A percentile compares a stretch with the other conserved stretches of the same genome.
Evolutionary conservation across 2,329 filamentous ascomycete genomes (phyloP).

Genomic region (Nemania bipapillata): DNA sequence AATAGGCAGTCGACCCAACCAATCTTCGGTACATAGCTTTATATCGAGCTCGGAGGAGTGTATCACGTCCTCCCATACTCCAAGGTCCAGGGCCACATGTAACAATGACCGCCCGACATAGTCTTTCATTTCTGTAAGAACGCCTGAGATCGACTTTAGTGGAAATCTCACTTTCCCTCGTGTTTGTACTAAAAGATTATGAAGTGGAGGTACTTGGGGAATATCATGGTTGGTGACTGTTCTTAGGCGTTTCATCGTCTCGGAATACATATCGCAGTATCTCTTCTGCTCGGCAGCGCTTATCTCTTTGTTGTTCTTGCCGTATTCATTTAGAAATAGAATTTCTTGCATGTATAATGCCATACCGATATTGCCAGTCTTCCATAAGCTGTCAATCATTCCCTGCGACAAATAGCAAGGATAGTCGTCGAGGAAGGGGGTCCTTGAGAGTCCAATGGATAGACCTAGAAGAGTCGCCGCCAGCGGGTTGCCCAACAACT

Average conservation of each 20-base stretch:
- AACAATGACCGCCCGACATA: constrained; percentile 15
- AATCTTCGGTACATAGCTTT: background rate
- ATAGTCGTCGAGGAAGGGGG: background rate
- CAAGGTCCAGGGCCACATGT: constrained; percentile 24
- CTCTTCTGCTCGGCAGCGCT: background rate
- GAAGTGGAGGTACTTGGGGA: constrained; percentile 7
- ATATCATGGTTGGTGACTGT: background rate
- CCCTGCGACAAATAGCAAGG: background rate
- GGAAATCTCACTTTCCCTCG: background rate
- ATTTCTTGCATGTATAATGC: constrained; percentile 19
- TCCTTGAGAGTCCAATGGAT: background rate
- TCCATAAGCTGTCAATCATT: background rate
- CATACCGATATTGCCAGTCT: constrained; percentile 7
- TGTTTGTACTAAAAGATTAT: background rate
- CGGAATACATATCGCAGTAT: constrained; percentile 12
- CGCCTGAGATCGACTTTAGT: background rate
- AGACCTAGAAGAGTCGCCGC: background rate
- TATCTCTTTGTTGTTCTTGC: too few relatives aligned
- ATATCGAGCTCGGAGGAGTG: background rate
- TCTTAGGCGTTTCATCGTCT: background rate
- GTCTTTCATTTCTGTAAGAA: background rate
- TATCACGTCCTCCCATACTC: background rate
- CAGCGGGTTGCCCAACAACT: background rate
- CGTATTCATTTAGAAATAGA: background rate
- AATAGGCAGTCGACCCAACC: constrained; percentile 7